Conservation (phyloP, 1,284 basidiomycete genomes). For the Apiotrichum veenhuisii region DNA sequence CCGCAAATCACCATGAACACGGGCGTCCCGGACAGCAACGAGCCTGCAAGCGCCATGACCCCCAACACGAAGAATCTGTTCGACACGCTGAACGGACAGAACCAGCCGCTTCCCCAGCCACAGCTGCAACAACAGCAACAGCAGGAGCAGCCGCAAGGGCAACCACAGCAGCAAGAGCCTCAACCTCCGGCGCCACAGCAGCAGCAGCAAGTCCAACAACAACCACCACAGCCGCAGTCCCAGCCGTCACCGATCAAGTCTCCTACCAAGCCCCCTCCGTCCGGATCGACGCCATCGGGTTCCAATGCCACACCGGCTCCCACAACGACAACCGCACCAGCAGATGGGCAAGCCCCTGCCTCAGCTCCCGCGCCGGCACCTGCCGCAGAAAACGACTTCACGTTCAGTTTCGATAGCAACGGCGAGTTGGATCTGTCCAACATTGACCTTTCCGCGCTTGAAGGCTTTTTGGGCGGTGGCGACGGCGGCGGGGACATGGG, state of each 20-base stretch:
- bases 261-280: too few species aligned
- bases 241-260: too few species aligned
- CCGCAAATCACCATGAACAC: neutral
- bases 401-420: conserved; percentile 13
- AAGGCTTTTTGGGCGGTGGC: conserved; percentile 12
- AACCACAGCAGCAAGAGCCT: conserved; percentile 1
- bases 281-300: neutral
- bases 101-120: neutral
- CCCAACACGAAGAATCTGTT: conserved; percentile 20
- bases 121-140: neutral
- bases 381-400: neutral
- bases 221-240: neutral
- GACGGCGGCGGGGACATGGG: neutral
- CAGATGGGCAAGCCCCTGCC: neutral
- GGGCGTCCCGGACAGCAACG: neutral
- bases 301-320: neutral
- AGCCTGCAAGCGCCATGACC: conserved; percentile 12
- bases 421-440: conserved; percentile 13
- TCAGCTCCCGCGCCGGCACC: neutral
- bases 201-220: neutral
- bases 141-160: neutral
- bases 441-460: conserved; percentile 16
- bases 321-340: neutral
- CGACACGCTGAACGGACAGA: conserved; percentile 9
- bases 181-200: neutral